Base-by-base conservation (phyloP, 2,329 filamentous ascomycete genomes). In the Trichoderma sp. region DNA sequence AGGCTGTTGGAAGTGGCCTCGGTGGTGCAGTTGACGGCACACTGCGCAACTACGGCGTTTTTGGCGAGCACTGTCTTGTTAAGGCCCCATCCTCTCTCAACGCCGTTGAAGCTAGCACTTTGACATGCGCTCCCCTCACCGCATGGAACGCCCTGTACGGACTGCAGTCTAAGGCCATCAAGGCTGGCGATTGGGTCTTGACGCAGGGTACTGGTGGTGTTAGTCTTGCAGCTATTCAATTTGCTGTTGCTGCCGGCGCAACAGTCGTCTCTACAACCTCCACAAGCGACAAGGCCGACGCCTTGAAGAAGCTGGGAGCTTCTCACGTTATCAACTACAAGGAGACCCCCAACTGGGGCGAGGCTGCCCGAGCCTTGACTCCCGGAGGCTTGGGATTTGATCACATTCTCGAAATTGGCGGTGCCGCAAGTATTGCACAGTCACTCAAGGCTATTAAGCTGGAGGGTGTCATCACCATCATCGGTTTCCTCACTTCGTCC, bases 91-190 rank as follows among this genome's bases (percentile, higher is more conserved):
- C 81, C 4, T 86, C 85, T 18, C 80, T 91, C 5, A 85, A 78
- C 71, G 86, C 84, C 59, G 75, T 83, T 1, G 88, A 91, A 76
- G 87, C 84, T 1, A 83, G 86, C 31, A 90, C 88, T 0, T 82
- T 91, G 0, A 80, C 85, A 3, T 90, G 88, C 76, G 89, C 89
- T 0, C 88, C 85, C 1, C 75, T 91, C 12, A 90, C 89, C 0
- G 87, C 88, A 2, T 91, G 89, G 89, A 91, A 91, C 77, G 88
- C 87, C 7, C 81, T 91, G 4, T 90, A 88, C 68, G 89, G 89
- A 0, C 63, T 87, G 78, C 85, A 18, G 83, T 73, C 77, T 2
- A 72, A 64, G 59, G 27, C 41, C 1, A 60, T 84, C 27, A 77
- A 69, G 3, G 79, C 83, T 0, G 84, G 84, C 1, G 79, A 86